These are phyloP conservation scores for Geosmithia flava DNA, from an alignment of 2,329 filamentous ascomycete species.

Conservation along the genomic window DNA sequence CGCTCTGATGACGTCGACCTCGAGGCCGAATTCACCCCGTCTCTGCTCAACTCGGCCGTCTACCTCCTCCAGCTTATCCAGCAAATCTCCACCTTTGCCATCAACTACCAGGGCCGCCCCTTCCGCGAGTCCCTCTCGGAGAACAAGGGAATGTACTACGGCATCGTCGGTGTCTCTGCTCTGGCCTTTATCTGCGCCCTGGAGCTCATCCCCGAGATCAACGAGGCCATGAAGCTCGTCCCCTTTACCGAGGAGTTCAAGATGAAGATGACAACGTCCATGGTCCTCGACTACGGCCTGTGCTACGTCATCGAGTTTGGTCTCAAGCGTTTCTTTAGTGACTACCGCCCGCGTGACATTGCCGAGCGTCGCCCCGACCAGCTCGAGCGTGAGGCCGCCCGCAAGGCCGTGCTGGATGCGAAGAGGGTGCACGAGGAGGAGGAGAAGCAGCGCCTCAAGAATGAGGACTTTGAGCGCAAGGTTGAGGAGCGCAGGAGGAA, in stretches of 20 bases:
- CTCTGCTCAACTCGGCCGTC: conserved; percentile 89
- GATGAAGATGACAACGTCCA: conserved; percentile 66
- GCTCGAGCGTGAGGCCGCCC: conserved; percentile 58
- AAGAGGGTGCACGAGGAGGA: conserved; percentile 37
- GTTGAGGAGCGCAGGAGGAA: conserved; percentile 36
- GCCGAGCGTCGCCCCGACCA: conserved; percentile 79
- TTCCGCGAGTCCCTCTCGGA: conserved; percentile 94
- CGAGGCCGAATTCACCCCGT: conserved; percentile 88
- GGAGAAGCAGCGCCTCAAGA: conserved; percentile 37
- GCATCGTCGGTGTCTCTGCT: conserved; percentile 76
- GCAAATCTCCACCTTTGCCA: conserved; percentile 96
- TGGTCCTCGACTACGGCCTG: conserved; percentile 76
- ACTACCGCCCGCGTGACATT: conserved; percentile 90
- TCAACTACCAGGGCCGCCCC: conserved; percentile 97
- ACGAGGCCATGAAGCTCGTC: conserved; percentile 83
- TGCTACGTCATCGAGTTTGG: conserved; percentile 83
- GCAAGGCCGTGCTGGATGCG: conserved; percentile 47
- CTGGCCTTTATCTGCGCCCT: conserved; percentile 92
- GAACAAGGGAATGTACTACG: conserved; percentile 98
- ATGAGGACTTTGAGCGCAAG: conserved; percentile 47
- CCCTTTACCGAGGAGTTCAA: conserved; percentile 87
- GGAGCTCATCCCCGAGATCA: conserved; percentile 91
- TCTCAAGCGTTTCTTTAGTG: conserved; percentile 76
- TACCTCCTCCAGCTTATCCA: conserved; percentile 97
- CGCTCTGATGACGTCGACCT: conserved; percentile 60